Base-by-base conservation (phyloP, 1,139 yeast species). In the Nadsonia starkeyi-henricii region DNA sequence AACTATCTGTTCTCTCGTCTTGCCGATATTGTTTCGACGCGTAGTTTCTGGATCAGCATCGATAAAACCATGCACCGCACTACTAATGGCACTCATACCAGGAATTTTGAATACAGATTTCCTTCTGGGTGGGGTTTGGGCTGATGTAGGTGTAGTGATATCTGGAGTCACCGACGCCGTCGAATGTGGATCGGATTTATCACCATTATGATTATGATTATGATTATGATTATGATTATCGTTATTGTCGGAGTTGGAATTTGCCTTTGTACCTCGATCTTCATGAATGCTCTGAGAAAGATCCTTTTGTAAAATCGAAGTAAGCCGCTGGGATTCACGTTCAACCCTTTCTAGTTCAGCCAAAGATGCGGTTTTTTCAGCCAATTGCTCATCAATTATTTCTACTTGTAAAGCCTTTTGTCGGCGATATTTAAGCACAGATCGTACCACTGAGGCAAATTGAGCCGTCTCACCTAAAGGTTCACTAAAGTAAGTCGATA, bases 401-500 rank as follows among this genome's bases (percentile, higher is more conserved):
- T 72, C 75, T 46, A 74, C 69, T 61, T 89, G 97, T 15, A 80
- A 67, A 12, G 77, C 67, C 61, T 91, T 89, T 56, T 80, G 73
- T 43, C 75, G 72, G 49, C 89, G 78, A 61, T 75, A 89, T 58
- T 79, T 81, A 46, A 82, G 71, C 17, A 89, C 77, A 44, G 77
- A 75, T 46, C 83, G 74, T 1, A 83, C 77, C 0, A 82, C 80
- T 4, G 73, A 71, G 0, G 93, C 78, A 64, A 82, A 79, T 58
- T 84, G 86, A 15, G 83, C 88, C 18, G 85, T 77, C 60, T 89
- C 96, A 5, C 85, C 80, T 36, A 89, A 68, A 3, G 95, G 95
- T 60, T 89, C 97, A 42, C 85, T 75, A 56, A 88, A 81, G 49
- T 79, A 77, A 9, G 85, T 76, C 53, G 85, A 80, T 45, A 89